Evolutionary conservation across 768 basidiomycete genomes (phyloP).

Genomic region (Mycena capillaripes): DNA sequence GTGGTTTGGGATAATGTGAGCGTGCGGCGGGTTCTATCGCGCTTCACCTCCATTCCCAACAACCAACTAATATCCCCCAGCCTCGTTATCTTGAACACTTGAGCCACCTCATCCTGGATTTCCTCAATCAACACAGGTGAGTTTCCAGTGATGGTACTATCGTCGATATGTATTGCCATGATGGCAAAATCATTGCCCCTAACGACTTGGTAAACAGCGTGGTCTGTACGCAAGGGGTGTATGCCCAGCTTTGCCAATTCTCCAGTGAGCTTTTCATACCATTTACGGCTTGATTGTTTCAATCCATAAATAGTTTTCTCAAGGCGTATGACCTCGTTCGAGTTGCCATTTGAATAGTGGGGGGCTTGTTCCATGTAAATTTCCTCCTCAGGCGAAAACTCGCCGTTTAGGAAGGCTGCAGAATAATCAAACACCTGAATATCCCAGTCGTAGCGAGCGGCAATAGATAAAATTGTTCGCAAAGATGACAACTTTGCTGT

Average conservation of each 20-base stretch:
- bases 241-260: conserved; percentile 32
- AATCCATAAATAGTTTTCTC: conserved; percentile 51
- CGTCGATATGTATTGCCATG: conserved; percentile 49
- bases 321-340: conserved; percentile 17
- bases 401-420: conserved; percentile 35
- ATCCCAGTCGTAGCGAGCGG: conserved; percentile 29
- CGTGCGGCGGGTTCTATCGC: conserved; percentile 43
- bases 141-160: conserved; percentile 47
- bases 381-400: conserved; percentile 31
- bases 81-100: conserved; percentile 50
- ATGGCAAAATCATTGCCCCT: conserved; percentile 24
- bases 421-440: conserved; percentile 37
- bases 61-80: neutral
- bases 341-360: conserved; percentile 25
- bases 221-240: conserved; percentile 17
- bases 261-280: conserved; percentile 44
- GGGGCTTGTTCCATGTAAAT: conserved; percentile 43
- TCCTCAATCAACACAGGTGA: conserved; percentile 28
- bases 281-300: conserved; percentile 48
- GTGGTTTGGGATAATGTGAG: conserved; percentile 1
- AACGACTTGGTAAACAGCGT: conserved; percentile 30
- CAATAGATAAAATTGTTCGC: conserved; percentile 15
- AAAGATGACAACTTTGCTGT: conserved; percentile 19
- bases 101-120: conserved; percentile 40
- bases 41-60: conserved; percentile 50